Base-by-base conservation (phyloP, 306 rosid species). In the Chamaecrista fasciculata region DNA sequence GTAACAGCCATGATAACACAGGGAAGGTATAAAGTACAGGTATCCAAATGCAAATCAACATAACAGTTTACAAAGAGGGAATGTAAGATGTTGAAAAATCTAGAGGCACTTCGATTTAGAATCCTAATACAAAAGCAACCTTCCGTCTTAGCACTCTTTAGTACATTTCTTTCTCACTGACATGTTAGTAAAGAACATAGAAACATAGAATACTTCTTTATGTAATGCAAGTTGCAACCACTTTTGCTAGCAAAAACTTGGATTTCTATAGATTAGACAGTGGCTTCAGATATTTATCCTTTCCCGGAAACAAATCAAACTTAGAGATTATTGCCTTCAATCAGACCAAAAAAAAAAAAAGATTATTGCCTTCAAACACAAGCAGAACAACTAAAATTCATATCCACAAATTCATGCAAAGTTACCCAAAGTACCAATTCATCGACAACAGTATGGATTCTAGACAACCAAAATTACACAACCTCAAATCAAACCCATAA, bases 391-490 rank as follows among this genome's bases (percentile, higher is more conserved):
- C 55, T 34, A 21, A 76, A 70, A 53, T 3, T 51, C 55, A 44
- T 23, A 51, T 33, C 68, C 67, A 73, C 62, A 73, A 47, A 80
- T 44, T 25, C 28, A 55, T 42, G 33, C 28, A 60, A 33, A 46
- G 46, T 29, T 33, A 25, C n/a, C 51, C 14, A 3, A n/a, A 59
- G 31, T 20, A 42, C n/a, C 37, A 21, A 60, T 50, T 24, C 59
- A 33, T 25, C 24, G 40, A 52, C 36, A 62, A 70, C 21, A 57
- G 20, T 1, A 50, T 16, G 25, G 26, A 67, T 19, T 58, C 34
- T 15, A 36, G 28, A 11, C 25, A 69, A 11, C 40, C 40, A 53
- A 4, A 49, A 76, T 33, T 33, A 33, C 36, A 33, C 4, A 33
- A 33, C 36, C 6, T 33, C 4, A 4, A 33, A 33, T 33, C 36